These are phyloP conservation scores for Colletotrichum phormii DNA, from an alignment of 2,329 filamentous ascomycete genomes.

Conservation along the genomic window DNA sequence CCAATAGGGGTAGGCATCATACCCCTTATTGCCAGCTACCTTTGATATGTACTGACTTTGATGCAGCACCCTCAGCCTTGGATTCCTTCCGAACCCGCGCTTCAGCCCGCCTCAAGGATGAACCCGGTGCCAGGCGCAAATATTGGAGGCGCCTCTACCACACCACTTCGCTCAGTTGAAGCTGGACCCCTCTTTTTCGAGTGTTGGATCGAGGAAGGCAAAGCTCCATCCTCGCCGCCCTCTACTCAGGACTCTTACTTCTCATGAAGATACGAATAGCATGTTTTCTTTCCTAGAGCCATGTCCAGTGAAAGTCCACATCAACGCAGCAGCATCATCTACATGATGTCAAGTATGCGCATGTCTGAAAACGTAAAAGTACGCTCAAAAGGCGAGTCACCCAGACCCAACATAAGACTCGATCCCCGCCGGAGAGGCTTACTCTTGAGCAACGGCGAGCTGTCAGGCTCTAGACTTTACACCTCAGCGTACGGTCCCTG, in stretches of 20 bases:
- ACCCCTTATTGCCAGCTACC: not conserved
- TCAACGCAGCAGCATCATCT: not conserved
- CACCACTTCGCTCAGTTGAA: slow-evolving; percentile 64
- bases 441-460: not conserved
- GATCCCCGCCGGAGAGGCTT: not conserved
- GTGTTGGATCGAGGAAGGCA: slow-evolving; percentile 72
- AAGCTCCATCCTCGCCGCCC: slow-evolving; percentile 42
- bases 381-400: not conserved
- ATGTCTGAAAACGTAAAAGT: not conserved
- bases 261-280: slow-evolving; percentile 2
- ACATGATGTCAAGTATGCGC: not conserved
- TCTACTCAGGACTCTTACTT: slow-evolving; percentile 30
- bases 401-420: too few relatives aligned
- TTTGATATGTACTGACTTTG: slow-evolving; percentile 13
- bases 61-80: slow-evolving; percentile 68
- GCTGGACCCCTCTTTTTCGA: slow-evolving; percentile 73
- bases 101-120: slow-evolving; percentile 53
- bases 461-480: not conserved
- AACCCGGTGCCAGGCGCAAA: slow-evolving; percentile 43
- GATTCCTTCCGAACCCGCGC: slow-evolving; percentile 65
- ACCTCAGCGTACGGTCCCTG: not conserved
- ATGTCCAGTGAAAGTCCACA: not conserved
- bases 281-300: too few relatives aligned
- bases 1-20: slow-evolving; percentile 66
- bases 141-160: slow-evolving; percentile 55